Conservation (phyloP, 495 filamentous ascomycete genomes). For the Daldinia decipiens region DNA sequence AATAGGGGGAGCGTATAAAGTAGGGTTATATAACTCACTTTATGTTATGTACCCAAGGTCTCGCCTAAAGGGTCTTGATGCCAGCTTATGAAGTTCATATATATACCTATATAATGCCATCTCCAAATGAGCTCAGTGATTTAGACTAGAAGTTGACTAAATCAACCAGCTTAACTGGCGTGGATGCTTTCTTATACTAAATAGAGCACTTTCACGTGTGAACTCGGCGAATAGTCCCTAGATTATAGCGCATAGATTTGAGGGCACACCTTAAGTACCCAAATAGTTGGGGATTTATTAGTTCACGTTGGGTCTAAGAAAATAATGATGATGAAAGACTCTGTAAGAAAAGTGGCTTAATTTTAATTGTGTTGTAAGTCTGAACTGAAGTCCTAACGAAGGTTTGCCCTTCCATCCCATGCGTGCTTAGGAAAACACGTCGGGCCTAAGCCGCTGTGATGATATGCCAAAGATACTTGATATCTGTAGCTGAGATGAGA, state of each 20-base stretch:
- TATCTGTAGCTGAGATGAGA: slow-evolving; percentile 4
- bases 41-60: too few species aligned
- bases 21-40: too few species aligned
- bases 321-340: not conserved
- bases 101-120: not conserved
- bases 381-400: slow-evolving; percentile 30
- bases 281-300: too few species aligned
- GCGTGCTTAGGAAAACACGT: not conserved
- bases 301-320: not conserved
- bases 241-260: not conserved
- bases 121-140: too few species aligned
- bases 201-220: too few species aligned
- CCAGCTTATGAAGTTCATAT: not conserved
- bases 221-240: too few species aligned
- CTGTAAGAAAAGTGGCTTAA: not conserved
- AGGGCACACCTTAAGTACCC: not conserved
- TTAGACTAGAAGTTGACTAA: too few species aligned
- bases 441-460: not conserved
- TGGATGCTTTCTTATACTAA: not conserved
- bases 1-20: too few species aligned
- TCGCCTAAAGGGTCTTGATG: too few species aligned
- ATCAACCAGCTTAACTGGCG: not conserved
- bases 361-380: slow-evolving; percentile 8
- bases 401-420: slow-evolving; percentile 10
- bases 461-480: slow-evolving; percentile 2